phyloP scores from a whole-genome alignment of 2,329 filamentous ascomycete genomes.

The Diaporthe vaccinii region DNA sequence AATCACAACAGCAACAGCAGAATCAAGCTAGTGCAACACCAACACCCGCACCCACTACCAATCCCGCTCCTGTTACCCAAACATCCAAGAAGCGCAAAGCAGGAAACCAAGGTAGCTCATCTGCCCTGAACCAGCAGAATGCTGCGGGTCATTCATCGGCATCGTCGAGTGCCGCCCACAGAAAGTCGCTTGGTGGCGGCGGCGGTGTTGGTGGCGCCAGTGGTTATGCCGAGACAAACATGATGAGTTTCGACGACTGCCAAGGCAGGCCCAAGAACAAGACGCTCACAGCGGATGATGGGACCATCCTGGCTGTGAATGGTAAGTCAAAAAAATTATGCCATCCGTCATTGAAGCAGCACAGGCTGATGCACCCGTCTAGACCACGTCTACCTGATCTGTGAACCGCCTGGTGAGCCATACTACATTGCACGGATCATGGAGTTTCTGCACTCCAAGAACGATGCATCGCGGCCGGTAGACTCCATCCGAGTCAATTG shows the following conservation, averaged over 20 bases:
- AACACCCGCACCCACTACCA: conserved; percentile 43
- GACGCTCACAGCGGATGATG: conserved; percentile 89
- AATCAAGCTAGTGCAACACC: conserved; percentile 44
- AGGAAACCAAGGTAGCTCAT: conserved; percentile 55
- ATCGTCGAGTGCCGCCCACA: conserved; percentile 47
- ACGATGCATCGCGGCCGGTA: conserved; percentile 79
- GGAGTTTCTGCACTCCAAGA: conserved; percentile 92
- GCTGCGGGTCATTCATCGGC: conserved; percentile 40
- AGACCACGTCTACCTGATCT: conserved; percentile 94
- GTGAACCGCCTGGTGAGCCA: conserved; percentile 96
- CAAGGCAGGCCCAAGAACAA: conserved; percentile 79
- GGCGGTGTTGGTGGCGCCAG: conserved; percentile 42
- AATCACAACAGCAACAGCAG: conserved; percentile 46
- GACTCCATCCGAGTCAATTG: conserved; percentile 97
- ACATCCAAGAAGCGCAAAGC: conserved; percentile 90
- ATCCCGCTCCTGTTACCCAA: conserved; percentile 61
- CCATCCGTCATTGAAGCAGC: conserved; percentile 19
- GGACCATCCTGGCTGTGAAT: conserved; percentile 85
- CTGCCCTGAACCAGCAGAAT: conserved; percentile 44
- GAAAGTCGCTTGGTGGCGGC: conserved; percentile 43
- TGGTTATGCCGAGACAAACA: conserved; percentile 78
- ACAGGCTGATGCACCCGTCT: conserved; percentile 23
- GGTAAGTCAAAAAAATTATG: conserved; percentile 69
- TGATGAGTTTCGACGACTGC: conserved; percentile 87
- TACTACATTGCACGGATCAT: conserved; percentile 98